A percentile compares a stretch with the other conserved stretches of the same genome.
Conservation (phyloP, 2,329 filamentous ascomycete species). For the Fusarium haematococcum region DNA sequence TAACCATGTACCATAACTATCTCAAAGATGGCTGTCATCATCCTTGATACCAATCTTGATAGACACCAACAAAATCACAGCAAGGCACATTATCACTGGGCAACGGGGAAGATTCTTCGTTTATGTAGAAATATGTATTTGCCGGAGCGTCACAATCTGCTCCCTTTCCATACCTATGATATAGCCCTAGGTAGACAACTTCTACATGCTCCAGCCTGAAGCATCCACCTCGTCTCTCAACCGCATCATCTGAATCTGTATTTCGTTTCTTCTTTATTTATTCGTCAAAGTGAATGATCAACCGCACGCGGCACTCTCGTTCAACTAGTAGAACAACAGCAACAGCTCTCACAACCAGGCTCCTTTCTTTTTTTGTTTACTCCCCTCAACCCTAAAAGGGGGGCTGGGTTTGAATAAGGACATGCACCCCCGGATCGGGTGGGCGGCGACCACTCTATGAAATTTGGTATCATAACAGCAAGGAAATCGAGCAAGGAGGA, state of each 20-base stretch:
- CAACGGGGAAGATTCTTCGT: background rate
- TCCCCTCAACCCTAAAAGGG: constrained; percentile 9
- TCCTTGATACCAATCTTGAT: background rate
- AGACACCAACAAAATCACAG: background rate
- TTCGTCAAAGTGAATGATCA: constrained; percentile 25
- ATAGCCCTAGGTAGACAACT: constrained; percentile 2
- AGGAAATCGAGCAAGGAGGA: constrained; percentile 41
- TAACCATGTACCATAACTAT: background rate
- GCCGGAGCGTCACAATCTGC: background rate
- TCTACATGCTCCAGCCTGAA: constrained; percentile 19
- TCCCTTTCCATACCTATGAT: background rate
- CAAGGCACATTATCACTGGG: background rate
- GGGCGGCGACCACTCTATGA: constrained; percentile 40
- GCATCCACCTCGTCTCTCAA: background rate
- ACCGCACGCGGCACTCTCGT: constrained; percentile 4
- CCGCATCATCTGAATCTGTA: constrained; percentile 10
- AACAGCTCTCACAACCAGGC: constrained; percentile 14
- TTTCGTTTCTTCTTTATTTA: constrained; percentile 34
- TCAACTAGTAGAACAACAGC: background rate
- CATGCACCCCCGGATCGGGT: constrained; percentile 27
- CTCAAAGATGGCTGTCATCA: background rate
- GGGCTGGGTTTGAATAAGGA: constrained; percentile 23
- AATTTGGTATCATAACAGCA: constrained; percentile 49
- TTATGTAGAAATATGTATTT: background rate
- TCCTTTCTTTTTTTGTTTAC: constrained; percentile 14